Percentiles rank a stretch among this genome's conserved stretches.
phyloP scores from a whole-genome alignment of 1,284 basidiomycete species.

The Ceratobasidium sp. region DNA sequence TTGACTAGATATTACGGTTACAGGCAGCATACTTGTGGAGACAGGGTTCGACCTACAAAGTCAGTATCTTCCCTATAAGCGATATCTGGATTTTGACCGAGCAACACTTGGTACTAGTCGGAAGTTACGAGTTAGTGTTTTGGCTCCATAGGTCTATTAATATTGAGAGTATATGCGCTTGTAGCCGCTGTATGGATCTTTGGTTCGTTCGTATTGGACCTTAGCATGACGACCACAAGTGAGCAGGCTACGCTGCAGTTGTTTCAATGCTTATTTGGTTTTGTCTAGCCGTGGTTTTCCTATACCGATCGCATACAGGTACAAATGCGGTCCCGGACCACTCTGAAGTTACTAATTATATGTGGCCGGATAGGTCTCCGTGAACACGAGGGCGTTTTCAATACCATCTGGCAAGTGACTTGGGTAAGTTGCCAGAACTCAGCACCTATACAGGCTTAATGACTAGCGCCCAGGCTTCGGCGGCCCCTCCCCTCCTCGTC shows the following conservation, averaged over 20 bases:
- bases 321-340: neutral
- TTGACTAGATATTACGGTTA: no score
- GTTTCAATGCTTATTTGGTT: neutral
- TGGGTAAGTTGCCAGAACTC: neutral
- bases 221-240: neutral
- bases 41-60: no score
- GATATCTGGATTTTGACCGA: neutral
- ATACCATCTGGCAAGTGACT: constrained; percentile 7
- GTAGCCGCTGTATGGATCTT: constrained; percentile 6
- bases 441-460: no score
- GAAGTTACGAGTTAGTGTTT: no score
- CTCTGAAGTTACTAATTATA: neutral
- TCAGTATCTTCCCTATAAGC: neutral
- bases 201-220: constrained; percentile 10
- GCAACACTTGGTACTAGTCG: no score
- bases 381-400: neutral
- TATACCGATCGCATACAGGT: neutral
- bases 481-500: neutral
- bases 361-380: neutral
- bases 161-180: no score
- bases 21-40: no score
- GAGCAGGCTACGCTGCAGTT: neutral
- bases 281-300: neutral
- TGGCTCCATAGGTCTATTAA: no score
- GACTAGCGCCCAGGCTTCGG: neutral